These are phyloP conservation scores for Coemansia sp. DNA, from an alignment of 192 early-diverging fungal genomes.

Conservation along the genomic window DNA sequence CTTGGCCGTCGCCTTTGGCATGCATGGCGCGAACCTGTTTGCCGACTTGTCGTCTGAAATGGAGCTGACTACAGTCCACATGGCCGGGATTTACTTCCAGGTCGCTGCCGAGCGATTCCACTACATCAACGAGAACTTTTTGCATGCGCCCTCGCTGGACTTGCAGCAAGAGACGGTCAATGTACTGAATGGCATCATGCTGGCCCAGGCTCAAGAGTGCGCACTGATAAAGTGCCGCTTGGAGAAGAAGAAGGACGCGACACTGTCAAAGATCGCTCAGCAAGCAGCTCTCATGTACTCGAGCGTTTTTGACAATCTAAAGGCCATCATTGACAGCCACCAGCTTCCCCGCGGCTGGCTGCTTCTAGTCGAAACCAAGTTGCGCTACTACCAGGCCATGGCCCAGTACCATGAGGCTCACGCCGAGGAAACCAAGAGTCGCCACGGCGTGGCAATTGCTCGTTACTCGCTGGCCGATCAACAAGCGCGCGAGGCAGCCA, in stretches of 20 bases:
- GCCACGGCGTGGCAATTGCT: slow-evolving; percentile 85
- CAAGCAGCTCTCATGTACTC: slow-evolving; percentile 78
- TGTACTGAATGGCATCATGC: slow-evolving; percentile 80
- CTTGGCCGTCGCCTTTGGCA: slow-evolving; percentile 77
- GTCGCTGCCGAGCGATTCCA: slow-evolving; percentile 90
- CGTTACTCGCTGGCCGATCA: slow-evolving; percentile 77
- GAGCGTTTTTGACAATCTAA: slow-evolving; percentile 71
- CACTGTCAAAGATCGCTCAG: slow-evolving; percentile 90
- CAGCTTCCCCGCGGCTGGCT: slow-evolving; percentile 84
- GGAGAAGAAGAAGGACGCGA: slow-evolving; percentile 84
- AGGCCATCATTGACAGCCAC: slow-evolving; percentile 63
- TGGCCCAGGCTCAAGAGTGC: slow-evolving; percentile 95
- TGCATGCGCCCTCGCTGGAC: slow-evolving; percentile 94
- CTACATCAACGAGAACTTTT: slow-evolving; percentile 97
- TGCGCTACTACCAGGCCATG: slow-evolving; percentile 82
- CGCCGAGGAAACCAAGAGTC: slow-evolving; percentile 71
- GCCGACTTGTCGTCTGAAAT: slow-evolving; percentile 51
- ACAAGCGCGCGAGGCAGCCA: slow-evolving; percentile 80
- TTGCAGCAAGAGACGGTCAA: slow-evolving; percentile 89
- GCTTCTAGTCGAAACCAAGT: slow-evolving; percentile 84
- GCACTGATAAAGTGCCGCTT: slow-evolving; percentile 81
- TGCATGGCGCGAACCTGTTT: slow-evolving; percentile 46
- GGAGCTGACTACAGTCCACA: slow-evolving; percentile 66
- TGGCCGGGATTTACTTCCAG: slow-evolving; percentile 89
- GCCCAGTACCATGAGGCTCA: slow-evolving; percentile 85